A percentile compares a stretch with the other conserved stretches of the same genome.
phyloP scores from a whole-genome alignment of 495 filamentous ascomycete species.

The Penicillium bovifimosum region DNA sequence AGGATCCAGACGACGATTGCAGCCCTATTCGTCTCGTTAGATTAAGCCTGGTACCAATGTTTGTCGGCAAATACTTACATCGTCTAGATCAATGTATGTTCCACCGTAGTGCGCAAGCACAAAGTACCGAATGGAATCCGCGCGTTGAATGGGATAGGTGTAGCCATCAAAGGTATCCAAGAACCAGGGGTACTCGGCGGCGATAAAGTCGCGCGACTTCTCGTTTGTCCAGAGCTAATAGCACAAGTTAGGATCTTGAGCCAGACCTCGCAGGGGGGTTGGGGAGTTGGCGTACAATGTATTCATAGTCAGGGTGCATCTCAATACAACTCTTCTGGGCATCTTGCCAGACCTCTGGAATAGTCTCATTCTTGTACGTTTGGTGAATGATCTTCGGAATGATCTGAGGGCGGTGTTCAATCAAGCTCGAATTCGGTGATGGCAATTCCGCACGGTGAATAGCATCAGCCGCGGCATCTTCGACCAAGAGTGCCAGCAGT shows the following conservation, averaged over 20 bases:
- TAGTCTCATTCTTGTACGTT: conserved; percentile 72
- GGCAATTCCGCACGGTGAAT: conserved; percentile 60
- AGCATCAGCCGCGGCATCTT: conserved; percentile 60
- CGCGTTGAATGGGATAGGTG: conserved; percentile 75
- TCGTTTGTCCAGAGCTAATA: conserved; percentile 80
- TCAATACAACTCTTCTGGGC: conserved; percentile 72
- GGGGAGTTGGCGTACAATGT: conserved; percentile 53
- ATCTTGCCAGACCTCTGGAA: conserved; percentile 67
- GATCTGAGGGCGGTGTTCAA: conserved; percentile 54
- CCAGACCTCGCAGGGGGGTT: background rate
- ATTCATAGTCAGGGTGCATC: conserved; percentile 72
- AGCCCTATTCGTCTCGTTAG: conserved; percentile 51
- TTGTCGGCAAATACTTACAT: conserved; percentile 48
- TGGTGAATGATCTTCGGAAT: conserved; percentile 92
- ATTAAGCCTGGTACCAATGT: background rate
- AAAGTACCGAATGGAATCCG: conserved; percentile 85
- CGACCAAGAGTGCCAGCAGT: conserved; percentile 58
- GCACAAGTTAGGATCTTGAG: conserved; percentile 12
- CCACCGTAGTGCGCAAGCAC: conserved; percentile 78
- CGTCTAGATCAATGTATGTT: conserved; percentile 85
- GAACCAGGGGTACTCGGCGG: conserved; percentile 79
- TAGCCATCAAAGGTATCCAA: conserved; percentile 78
- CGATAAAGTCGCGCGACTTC: conserved; percentile 69
- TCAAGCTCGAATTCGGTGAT: conserved; percentile 55
- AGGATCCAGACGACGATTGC: conserved; percentile 74